Percentiles rank a stretch among this genome's conserved stretches.
Evolutionary conservation across 768 basidiomycete species (phyloP).

Genomic region (Rhizopogon sp.): DNA sequence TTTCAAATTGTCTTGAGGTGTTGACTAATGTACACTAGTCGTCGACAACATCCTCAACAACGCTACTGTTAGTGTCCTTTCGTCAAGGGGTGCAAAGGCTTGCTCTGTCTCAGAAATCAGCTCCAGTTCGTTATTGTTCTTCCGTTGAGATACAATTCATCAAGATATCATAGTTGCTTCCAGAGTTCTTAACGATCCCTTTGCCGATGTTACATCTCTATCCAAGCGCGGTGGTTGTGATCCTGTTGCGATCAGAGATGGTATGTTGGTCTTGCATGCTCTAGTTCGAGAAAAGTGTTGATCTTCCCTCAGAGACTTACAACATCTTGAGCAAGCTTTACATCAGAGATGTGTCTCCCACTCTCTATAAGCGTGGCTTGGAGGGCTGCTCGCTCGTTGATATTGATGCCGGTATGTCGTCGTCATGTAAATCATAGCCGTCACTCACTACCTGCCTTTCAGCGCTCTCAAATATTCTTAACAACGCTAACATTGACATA

Average conservation of each 20-base stretch:
- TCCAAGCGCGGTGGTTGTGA: not conserved
- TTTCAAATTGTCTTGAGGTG: no score
- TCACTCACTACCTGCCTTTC: no score
- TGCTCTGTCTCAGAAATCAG: not conserved
- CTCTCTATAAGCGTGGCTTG: not conserved
- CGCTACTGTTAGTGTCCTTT: no score
- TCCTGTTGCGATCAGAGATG: not conserved
- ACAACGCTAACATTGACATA: not conserved
- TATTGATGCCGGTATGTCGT: not conserved
- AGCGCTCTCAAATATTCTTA: not conserved
- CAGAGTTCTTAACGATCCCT: not conserved
- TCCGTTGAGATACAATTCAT: rapidly evolving
- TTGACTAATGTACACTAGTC: not conserved
- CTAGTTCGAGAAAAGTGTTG: no score
- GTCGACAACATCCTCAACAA: not conserved
- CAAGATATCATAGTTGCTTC: not conserved
- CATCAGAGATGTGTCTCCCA: no score
- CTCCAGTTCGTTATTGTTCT: not conserved
- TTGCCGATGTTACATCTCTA: not conserved
- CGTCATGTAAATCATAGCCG: no score
- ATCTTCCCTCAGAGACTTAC: not conserved
- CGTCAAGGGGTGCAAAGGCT: no score
- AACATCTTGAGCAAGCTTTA: not conserved
- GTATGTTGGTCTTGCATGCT: not conserved
- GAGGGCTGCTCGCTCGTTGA: not conserved